A percentile compares a stretch with the other conserved stretches of the same genome.
These are phyloP conservation scores for Penicillium argentinense DNA, from an alignment of 495 filamentous ascomycete genomes.

Conservation along the genomic window DNA sequence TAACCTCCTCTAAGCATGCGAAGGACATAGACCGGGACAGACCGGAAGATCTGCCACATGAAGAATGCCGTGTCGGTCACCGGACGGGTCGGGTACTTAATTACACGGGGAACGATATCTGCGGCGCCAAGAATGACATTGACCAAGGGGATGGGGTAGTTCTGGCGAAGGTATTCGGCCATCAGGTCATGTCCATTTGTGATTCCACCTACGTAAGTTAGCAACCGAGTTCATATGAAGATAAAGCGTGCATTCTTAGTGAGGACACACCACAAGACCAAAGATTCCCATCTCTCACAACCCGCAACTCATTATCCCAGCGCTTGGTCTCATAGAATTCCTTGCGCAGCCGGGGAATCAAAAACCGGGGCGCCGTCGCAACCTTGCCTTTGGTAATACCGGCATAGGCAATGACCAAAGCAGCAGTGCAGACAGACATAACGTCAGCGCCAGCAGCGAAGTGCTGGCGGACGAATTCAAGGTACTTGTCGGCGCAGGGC, in stretches of 20 bases:
- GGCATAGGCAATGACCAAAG: slow-evolving; percentile 46
- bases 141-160: slow-evolving; percentile 46
- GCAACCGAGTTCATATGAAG: background rate
- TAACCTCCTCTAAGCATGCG: too few species aligned
- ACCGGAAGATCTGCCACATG: slow-evolving; percentile 17
- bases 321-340: slow-evolving; percentile 42
- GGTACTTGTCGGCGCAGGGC: slow-evolving; percentile 29
- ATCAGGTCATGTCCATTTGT: slow-evolving; percentile 65
- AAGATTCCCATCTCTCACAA: slow-evolving; percentile 57
- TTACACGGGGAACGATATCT: slow-evolving; percentile 49
- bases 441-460: slow-evolving; percentile 40
- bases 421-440: slow-evolving; percentile 56
- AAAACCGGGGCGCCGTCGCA: slow-evolving; percentile 51
- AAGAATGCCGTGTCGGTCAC: slow-evolving; percentile 11
- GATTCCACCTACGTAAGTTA: slow-evolving; percentile 47
- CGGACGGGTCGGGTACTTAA: slow-evolving; percentile 34
- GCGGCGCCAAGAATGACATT: slow-evolving; percentile 50
- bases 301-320: slow-evolving; percentile 47
- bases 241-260: too few species aligned
- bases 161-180: slow-evolving; percentile 50
- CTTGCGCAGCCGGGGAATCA: slow-evolving; percentile 43
- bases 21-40: slow-evolving; percentile 13
- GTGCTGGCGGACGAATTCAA: slow-evolving; percentile 49
- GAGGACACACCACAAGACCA: slow-evolving; percentile 57
- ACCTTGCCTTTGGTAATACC: slow-evolving; percentile 49